Evolutionary conservation across 345 rosid species (phyloP).

Genomic region (Aethionema arabicum): DNA sequence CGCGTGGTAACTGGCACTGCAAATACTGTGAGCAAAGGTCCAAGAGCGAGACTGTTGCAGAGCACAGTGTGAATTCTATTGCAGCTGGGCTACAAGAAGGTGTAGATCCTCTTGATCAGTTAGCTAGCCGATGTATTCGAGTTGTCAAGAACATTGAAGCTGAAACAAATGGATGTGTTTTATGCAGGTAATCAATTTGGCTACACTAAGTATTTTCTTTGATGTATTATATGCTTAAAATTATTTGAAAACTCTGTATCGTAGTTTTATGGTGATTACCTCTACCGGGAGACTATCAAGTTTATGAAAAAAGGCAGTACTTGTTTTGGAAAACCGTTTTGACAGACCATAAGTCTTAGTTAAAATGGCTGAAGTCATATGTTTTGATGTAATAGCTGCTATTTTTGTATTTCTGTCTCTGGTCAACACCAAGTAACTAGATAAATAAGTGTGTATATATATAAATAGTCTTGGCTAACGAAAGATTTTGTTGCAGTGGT

Average conservation of each 20-base stretch:
- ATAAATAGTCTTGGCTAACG: conserved; percentile 14
- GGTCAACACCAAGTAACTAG: conserved; percentile 9
- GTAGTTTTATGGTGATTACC: conserved; percentile 4
- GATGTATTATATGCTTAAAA: conserved; percentile 12
- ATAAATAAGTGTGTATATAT: conserved; percentile 14
- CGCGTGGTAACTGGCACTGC: conserved; percentile 91
- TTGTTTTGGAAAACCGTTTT: background rate
- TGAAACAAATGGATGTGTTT: conserved; percentile 82
- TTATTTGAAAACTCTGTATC: conserved; percentile 1
- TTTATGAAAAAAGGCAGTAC: conserved; percentile 15
- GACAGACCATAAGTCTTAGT: conserved; percentile 6
- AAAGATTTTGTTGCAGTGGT: conserved; percentile 44
- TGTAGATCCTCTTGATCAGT: conserved; percentile 75
- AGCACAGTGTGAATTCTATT: conserved; percentile 66
- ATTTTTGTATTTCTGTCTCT: conserved; percentile 12
- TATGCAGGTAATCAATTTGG: conserved; percentile 68
- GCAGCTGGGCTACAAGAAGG: conserved; percentile 83
- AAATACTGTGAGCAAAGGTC: conserved; percentile 68
- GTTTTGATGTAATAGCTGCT: conserved; percentile 6
- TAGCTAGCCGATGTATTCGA: conserved; percentile 84
- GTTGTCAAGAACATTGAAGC: conserved; percentile 72
- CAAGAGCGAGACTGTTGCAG: conserved; percentile 60
- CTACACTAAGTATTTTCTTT: conserved; percentile 9
- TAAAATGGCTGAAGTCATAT: background rate
- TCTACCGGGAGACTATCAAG: conserved; percentile 15